Conservation (phyloP, 148 eudicot species). For the Rhododendron kiyosumense region DNA sequence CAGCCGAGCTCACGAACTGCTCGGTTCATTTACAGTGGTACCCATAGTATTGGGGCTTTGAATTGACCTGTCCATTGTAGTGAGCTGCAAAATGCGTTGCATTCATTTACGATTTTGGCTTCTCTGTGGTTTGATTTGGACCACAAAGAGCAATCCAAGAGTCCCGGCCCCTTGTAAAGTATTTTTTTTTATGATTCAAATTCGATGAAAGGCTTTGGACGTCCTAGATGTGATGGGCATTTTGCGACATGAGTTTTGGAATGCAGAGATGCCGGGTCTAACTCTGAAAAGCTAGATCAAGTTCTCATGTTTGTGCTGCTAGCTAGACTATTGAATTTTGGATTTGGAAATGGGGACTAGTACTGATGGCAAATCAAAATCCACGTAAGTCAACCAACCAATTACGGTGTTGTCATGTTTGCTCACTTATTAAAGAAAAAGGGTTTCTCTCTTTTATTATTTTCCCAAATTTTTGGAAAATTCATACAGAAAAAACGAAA, state of each 20-base stretch:
- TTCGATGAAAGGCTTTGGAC: no score
- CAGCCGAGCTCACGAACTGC: no score
- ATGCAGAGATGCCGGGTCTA: not conserved
- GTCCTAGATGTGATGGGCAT: not conserved
- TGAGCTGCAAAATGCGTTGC: no score
- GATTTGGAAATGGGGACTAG: not conserved
- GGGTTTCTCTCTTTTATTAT: no score
- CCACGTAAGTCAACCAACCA: not conserved
- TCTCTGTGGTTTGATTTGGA: no score
- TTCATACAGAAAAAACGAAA: not conserved
- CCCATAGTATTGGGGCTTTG: not conserved
- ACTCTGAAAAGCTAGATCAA: not conserved
- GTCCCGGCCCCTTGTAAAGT: no score
- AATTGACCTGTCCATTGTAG: not conserved
- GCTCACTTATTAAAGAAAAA: no score
- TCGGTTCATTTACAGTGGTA: no score
- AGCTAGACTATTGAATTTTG: not conserved
- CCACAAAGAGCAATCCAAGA: no score
- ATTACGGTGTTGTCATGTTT: no score
- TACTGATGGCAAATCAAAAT: not conserved
- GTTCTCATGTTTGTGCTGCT: not conserved
- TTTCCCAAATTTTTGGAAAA: not conserved
- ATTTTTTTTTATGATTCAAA: no score
- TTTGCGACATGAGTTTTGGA: not conserved
- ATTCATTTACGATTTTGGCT: no score